Evolutionary conservation across 768 basidiomycete genomes (phyloP).

Genomic region (Coprinellus micaceus): DNA sequence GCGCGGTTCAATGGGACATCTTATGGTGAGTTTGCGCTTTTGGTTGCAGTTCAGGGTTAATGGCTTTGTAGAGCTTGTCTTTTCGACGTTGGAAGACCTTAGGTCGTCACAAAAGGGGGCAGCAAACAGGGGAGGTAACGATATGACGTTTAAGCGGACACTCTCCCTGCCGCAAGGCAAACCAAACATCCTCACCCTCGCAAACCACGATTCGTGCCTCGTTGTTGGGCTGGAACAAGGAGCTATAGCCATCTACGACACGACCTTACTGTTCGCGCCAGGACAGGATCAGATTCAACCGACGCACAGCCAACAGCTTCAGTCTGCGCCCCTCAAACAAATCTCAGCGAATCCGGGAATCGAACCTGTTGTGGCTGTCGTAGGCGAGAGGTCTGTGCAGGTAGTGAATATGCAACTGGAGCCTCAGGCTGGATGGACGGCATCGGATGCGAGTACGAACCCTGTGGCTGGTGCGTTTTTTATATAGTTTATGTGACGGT

Average conservation of each 20-base stretch:
- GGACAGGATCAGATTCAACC: slow-evolving; percentile 43
- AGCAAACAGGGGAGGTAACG: slow-evolving; percentile 32
- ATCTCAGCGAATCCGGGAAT: slow-evolving; percentile 63
- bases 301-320: slow-evolving; percentile 45
- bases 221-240: slow-evolving; percentile 59
- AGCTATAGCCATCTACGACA: slow-evolving; percentile 57
- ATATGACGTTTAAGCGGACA: slow-evolving; percentile 51
- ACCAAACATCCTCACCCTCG: slow-evolving; percentile 56
- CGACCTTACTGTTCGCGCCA: slow-evolving; percentile 44
- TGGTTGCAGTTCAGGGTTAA: not conserved
- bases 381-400: slow-evolving; percentile 51
- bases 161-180: slow-evolving; percentile 40
- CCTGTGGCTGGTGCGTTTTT: slow-evolving; percentile 55
- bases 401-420: slow-evolving; percentile 57
- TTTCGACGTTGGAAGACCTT: slow-evolving; percentile 61
- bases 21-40: slow-evolving; percentile 29
- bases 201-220: slow-evolving; percentile 55
- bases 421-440: slow-evolving; percentile 54
- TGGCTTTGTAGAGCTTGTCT: slow-evolving; percentile 46
- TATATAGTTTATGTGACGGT: slow-evolving; percentile 1
- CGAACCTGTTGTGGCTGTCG: slow-evolving; percentile 53
- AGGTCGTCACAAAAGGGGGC: slow-evolving; percentile 47
- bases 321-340: slow-evolving; percentile 45
- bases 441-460: slow-evolving; percentile 40
- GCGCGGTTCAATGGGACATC: slow-evolving; percentile 36